Percentiles rank a stretch among this genome's conserved stretches.
Conservation (phyloP, 225 moss, liverwort and hornwort genomes). For the Marchantia paleacea region DNA sequence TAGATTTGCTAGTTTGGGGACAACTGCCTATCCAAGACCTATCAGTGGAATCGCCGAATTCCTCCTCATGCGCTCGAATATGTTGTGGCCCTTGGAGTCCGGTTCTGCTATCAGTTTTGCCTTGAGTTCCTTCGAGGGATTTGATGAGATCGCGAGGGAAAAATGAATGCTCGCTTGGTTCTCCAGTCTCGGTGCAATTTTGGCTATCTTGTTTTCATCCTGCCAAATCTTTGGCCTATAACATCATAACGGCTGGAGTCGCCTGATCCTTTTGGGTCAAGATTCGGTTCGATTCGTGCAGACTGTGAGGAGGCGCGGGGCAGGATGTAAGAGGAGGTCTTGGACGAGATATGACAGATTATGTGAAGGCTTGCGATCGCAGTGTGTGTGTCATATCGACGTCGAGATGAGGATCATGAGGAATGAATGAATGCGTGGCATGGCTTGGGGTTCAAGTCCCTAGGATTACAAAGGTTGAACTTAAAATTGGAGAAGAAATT, state of each 20-base stretch:
- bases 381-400: too few species aligned
- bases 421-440: too few species aligned
- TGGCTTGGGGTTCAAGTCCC: too few species aligned
- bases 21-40: too few species aligned
- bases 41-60: neutral
- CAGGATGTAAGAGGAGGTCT: too few species aligned
- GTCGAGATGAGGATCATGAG: too few species aligned
- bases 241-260: neutral
- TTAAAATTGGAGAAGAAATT: constrained; percentile 78
- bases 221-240: neutral
- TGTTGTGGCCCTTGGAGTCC: neutral
- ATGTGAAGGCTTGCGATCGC: too few species aligned
- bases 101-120: too few species aligned
- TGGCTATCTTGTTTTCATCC: too few species aligned
- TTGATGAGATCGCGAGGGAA: neutral
- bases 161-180: neutral
- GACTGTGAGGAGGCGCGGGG: neutral
- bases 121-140: neutral
- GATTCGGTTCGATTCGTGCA: constrained; percentile 7
- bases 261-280: neutral
- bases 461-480: constrained; percentile 48
- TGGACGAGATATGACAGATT: too few species aligned
- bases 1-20: constrained; percentile 3
- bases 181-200: too few species aligned
- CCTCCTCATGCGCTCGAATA: neutral